Conservation (phyloP, 75 land plant species). For the Adiantum capillusveneris region DNA sequence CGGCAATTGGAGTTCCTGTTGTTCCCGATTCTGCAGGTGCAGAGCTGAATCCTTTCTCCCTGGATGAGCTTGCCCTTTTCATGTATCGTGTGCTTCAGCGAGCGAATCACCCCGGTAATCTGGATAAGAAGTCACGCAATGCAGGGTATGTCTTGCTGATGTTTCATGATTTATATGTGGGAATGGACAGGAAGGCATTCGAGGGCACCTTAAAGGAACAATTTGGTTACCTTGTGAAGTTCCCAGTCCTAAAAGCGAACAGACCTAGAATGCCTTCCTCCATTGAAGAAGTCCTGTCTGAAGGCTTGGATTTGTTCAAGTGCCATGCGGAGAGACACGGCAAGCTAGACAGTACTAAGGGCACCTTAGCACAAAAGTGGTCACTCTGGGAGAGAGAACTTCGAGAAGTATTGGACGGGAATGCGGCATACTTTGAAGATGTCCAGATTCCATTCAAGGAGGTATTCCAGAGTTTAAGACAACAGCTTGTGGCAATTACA, state of each 20-base stretch:
- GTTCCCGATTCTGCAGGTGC: conserved; percentile 94
- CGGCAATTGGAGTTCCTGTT: conserved; percentile 80
- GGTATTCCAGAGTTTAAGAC: conserved; percentile 47
- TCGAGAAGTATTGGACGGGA: conserved; percentile 33
- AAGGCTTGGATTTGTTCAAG: conserved; percentile 67
- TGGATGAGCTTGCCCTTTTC: conserved; percentile 83
- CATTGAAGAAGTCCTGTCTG: conserved; percentile 47
- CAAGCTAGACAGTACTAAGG: conserved; percentile 68
- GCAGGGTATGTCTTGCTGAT: conserved; percentile 91
- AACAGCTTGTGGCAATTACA: conserved; percentile 53
- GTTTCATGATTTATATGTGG: conserved; percentile 95
- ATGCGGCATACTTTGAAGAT: conserved; percentile 55
- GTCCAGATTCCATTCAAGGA: conserved; percentile 89
- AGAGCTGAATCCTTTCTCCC: conserved; percentile 87
- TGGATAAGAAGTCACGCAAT: conserved; percentile 85
- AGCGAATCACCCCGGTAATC: conserved; percentile 90
- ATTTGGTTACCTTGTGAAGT: conserved; percentile 77
- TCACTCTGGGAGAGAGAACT: conserved; percentile 62
- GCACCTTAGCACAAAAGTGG: conserved; percentile 73
- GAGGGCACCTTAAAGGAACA: conserved; percentile 53
- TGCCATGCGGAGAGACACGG: conserved; percentile 67
- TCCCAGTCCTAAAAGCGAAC: conserved; percentile 73
- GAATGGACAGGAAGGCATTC: conserved; percentile 80
- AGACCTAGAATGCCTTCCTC: conserved; percentile 66
- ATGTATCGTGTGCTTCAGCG: conserved; percentile 85